Conservation (phyloP, 805 yeast species). For the Ogataea chonburiensis region DNA sequence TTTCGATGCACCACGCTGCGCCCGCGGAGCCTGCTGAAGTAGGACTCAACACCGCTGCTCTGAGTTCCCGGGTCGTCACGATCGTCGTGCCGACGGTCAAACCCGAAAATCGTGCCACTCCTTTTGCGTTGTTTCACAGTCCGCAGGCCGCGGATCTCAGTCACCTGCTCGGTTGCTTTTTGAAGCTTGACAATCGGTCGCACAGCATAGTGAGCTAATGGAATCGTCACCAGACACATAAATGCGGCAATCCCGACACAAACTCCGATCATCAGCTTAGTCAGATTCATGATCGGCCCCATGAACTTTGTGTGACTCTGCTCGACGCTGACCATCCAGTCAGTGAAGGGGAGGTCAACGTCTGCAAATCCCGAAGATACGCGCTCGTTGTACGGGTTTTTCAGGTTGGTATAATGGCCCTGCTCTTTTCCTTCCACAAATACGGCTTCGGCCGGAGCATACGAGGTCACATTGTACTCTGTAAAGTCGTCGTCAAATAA, state of each 20-base stretch:
- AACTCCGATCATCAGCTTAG: constrained; percentile 71
- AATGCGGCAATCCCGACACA: constrained; percentile 76
- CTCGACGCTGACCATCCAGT: constrained; percentile 76
- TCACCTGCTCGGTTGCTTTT: constrained; percentile 75
- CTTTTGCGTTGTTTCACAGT: constrained; percentile 15
- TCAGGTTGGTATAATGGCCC: constrained; percentile 43
- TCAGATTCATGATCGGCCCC: constrained; percentile 58
- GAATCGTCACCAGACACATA: constrained; percentile 74
- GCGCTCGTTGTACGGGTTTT: constrained; percentile 34
- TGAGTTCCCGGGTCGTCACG: background rate
- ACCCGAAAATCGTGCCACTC: constrained; percentile 22
- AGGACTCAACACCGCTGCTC: background rate
- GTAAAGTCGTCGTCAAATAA: constrained; percentile 35
- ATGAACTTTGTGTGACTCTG: constrained; percentile 59
- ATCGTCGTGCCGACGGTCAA: constrained; percentile 8
- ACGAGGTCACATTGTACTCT: constrained; percentile 13
- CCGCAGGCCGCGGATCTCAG: constrained; percentile 39
- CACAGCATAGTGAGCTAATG: constrained; percentile 81
- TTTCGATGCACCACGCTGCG: no score
- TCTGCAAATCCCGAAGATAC: constrained; percentile 60
- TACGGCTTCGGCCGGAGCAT: constrained; percentile 27
- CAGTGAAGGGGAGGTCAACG: constrained; percentile 41
- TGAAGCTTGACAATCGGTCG: constrained; percentile 77
- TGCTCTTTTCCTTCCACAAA: constrained; percentile 26
- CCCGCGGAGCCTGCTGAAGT: background rate